Evolutionary conservation across 2,329 filamentous ascomycete genomes (phyloP).

Genomic region (Aspergillus intermedius): DNA sequence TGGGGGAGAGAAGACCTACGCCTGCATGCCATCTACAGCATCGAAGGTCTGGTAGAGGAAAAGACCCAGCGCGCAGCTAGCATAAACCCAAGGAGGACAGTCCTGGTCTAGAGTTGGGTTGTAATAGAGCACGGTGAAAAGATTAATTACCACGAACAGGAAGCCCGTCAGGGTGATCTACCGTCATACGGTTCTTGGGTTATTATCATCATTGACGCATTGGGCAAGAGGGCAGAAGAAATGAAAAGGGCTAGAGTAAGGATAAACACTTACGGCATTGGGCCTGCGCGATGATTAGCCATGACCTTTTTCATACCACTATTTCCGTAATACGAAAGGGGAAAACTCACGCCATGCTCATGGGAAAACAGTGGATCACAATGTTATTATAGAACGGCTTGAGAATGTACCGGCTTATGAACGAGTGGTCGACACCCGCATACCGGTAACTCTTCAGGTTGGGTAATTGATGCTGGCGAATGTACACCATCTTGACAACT

Average conservation of each 20-base stretch:
- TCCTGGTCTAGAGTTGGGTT: conserved; percentile 89
- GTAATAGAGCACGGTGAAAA: conserved; percentile 91
- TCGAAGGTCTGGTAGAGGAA: conserved; percentile 99
- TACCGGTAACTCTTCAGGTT: conserved; percentile 95
- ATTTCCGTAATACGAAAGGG: not conserved
- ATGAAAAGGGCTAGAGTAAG: too few species aligned
- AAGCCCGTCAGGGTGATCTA: conserved; percentile 87
- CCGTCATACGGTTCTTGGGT: conserved; percentile 8
- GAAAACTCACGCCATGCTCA: conserved; percentile 73
- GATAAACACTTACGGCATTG: conserved; percentile 40
- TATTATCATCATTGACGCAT: conserved; percentile 3
- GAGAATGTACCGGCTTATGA: conserved; percentile 84
- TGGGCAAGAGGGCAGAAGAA: too few species aligned
- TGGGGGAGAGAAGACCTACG: conserved; percentile 51
- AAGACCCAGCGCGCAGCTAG: conserved; percentile 78
- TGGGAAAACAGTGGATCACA: conserved; percentile 89
- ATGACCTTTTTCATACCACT: not conserved
- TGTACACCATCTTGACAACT: conserved; percentile 71
- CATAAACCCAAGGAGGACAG: conserved; percentile 93
- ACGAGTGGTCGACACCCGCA: conserved; percentile 80
- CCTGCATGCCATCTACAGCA: conserved; percentile 89
- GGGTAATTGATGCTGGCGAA: conserved; percentile 81
- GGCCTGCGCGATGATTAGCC: conserved; percentile 28
- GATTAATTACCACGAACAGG: conserved; percentile 79
- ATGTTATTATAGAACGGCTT: conserved; percentile 97